Evolutionary conservation across 2,329 filamentous ascomycete species (phyloP).

Genomic region (Hypoxylon sp.): DNA sequence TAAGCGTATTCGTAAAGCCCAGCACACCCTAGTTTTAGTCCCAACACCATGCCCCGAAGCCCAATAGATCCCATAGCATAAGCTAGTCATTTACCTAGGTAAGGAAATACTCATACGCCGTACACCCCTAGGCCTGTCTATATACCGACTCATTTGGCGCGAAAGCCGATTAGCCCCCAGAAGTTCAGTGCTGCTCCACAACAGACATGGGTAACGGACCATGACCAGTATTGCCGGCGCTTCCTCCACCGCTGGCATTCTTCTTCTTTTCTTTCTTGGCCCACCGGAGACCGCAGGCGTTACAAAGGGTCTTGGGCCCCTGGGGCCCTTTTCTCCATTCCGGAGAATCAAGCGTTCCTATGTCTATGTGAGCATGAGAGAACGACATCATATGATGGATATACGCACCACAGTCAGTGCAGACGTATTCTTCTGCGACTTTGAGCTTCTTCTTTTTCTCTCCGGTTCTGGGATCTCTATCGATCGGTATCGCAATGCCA

Average conservation of each 20-base stretch:
- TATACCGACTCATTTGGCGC: constrained; percentile 30
- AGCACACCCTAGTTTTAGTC: constrained; percentile 37
- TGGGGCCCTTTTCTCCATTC: constrained; percentile 96
- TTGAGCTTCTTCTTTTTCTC: constrained; percentile 94
- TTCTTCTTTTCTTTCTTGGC: constrained; percentile 87
- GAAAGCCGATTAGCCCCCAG: constrained; percentile 7
- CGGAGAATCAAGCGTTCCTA: constrained; percentile 87
- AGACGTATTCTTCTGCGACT: constrained; percentile 88
- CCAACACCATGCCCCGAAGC: constrained; percentile 35
- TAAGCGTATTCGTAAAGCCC: constrained; percentile 25
- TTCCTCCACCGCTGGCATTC: constrained; percentile 45
- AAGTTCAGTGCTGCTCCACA: constrained; percentile 30
- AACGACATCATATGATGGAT: constrained; percentile 4
- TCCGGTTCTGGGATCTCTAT: constrained; percentile 78
- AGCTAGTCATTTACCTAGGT: constrained; percentile 31
- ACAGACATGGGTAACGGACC: constrained; percentile 30
- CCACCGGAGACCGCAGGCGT: constrained; percentile 87
- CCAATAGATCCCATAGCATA: constrained; percentile 27
- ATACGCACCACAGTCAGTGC: constrained; percentile 86
- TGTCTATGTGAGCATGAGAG: constrained; percentile 24
- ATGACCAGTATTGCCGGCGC: constrained; percentile 28
- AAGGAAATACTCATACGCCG: constrained; percentile 39
- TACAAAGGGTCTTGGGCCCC: constrained; percentile 94
- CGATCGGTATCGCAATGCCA: constrained; percentile 85
- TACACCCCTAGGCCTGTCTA: constrained; percentile 31